Conservation (phyloP, 179 eudicot genomes). For the Spergularia azorica region DNA sequence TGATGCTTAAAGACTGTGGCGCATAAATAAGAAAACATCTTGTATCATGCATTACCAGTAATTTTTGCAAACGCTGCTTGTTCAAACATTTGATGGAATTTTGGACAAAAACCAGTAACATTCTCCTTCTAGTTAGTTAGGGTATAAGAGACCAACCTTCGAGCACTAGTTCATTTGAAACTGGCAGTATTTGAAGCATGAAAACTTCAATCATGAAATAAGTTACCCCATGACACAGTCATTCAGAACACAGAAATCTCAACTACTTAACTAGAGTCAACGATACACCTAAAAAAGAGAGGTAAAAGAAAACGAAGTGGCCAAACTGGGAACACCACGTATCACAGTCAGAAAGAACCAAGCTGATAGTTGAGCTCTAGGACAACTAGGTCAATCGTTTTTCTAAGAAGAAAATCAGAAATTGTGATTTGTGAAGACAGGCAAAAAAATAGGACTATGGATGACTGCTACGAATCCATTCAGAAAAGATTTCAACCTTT, state of each 20-base stretch:
- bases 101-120: background rate
- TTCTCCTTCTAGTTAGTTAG: background rate
- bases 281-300: background rate
- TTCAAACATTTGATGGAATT: no score
- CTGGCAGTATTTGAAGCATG: background rate
- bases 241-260: background rate
- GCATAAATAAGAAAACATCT: background rate
- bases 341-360: background rate
- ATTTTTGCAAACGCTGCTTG: no score
- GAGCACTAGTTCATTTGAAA: conserved; percentile 1
- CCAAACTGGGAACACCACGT: background rate
- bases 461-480: conserved; percentile 1
- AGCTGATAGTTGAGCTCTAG: background rate
- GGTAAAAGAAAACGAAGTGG: background rate
- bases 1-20: background rate
- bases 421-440: background rate
- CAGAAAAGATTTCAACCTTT: conserved; percentile 51
- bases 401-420: background rate
- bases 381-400: background rate
- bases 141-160: background rate
- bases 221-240: conserved; percentile 1
- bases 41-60: no score
- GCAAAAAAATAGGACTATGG: background rate
- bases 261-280: background rate
- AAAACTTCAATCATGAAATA: background rate